These are phyloP conservation scores for Phytophthora hybrid DNA, from an alignment of 352 stramenopile genomes.

Conservation along the genomic window DNA sequence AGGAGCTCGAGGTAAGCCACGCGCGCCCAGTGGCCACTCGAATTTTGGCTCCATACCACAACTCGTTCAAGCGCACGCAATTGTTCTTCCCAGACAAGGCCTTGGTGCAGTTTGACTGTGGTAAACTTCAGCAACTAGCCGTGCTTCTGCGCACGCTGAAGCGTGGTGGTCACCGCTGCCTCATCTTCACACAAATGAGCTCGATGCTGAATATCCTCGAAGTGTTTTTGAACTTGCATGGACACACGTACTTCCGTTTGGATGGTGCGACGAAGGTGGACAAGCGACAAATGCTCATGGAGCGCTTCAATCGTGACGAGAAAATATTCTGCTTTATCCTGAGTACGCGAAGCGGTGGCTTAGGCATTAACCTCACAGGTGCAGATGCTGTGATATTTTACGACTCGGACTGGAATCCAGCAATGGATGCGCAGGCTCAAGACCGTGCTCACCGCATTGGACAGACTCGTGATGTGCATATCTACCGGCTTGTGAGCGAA, in stretches of 20 bases:
- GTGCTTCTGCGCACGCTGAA: conserved; percentile 97
- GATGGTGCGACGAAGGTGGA: conserved; percentile 98
- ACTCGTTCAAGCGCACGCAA: conserved; percentile 80
- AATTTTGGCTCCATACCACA: conserved; percentile 58
- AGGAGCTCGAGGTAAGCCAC: conserved; percentile 30
- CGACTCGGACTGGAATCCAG: conserved; percentile 95
- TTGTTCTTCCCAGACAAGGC: conserved; percentile 98
- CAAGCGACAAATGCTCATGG: conserved; percentile 97
- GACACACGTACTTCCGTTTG: conserved; percentile 97
- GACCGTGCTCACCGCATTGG: conserved; percentile 98
- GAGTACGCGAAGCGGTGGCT: conserved; percentile 96
- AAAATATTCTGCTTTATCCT: conserved; percentile 99
- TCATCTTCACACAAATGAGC: conserved; percentile 99
- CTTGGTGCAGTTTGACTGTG: conserved; percentile 98
- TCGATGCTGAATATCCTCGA: conserved; percentile 99
- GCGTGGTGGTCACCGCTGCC: conserved; percentile 91
- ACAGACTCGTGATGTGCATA: conserved; percentile 98
- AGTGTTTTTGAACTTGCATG: conserved; percentile 98
- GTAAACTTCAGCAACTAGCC: conserved; percentile 91
- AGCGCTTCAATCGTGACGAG: conserved; percentile 98
- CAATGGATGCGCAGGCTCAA: conserved; percentile 95
- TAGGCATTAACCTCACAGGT: conserved; percentile 99
- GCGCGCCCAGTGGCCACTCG: conserved; percentile 44
- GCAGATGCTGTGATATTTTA: conserved; percentile 96
- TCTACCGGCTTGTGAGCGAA: conserved; percentile 98